Evolutionary conservation across 2,329 filamentous ascomycete species (phyloP), one percentile per base, ranked within the genome.

Genomic region (Nectriaceae sp.): DNA sequence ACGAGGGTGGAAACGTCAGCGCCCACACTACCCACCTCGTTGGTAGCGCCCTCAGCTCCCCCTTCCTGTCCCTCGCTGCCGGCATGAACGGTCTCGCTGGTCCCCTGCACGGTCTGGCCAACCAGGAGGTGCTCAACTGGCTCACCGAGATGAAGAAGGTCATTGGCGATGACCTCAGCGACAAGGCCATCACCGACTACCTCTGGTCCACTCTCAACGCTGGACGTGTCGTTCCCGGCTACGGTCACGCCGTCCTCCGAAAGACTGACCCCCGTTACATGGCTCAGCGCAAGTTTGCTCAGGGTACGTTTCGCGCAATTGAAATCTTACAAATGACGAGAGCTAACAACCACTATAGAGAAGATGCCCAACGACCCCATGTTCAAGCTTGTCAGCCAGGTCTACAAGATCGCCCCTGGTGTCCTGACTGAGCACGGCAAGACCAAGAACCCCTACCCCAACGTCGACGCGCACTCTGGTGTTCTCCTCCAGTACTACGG

Each of bases 301-400:
- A 92, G 64, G 70, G 70, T 73, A 65, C 44, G 69, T 65, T 38
- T 20, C 4, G 8, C 22, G 16, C 20, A 21, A 33, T 46, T 15
- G 29, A 39, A 29, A 39, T 16, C 38, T 20, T n/a, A 4, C 16
- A 24, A 26, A 21, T 18, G 35, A 37, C 33, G 19, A 11, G 46
- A 44, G 54, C 67, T 73, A 57, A 72, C 61, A 52, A 49, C 43
- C 48, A 22, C 18, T 44, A 57, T 57, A 74, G 72, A 89, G 80
- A 90, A 97, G 74, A 86, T 97, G 72, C 90, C 93, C 70, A 83
- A 96, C 68, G 94, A 97, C 83, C 92, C 93, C 67, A 95, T 99
- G 92, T 99, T 97, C 90, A 91, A 99, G 85, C 89, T 99, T 64
- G 94, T 99, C 79, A 95, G 89, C 84, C 94, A 99, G 82, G 94